Percentiles rank a stretch among this genome's conserved stretches.
phyloP scores from a whole-genome alignment of 2,329 filamentous ascomycete species.

The Calonectria honghensis region DNA sequence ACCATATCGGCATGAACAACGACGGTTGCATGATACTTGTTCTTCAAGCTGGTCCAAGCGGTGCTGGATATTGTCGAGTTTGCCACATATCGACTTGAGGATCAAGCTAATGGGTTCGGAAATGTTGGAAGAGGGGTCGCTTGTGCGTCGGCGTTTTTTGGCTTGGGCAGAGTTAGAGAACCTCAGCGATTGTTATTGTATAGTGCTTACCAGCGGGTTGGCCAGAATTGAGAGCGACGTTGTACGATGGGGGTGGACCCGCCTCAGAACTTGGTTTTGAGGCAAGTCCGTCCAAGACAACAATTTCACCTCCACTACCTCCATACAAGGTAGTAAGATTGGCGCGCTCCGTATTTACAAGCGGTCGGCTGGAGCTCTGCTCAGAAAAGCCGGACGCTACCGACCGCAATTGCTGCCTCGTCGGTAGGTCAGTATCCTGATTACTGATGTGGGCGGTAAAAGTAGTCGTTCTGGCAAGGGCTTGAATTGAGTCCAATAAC shows the following conservation, averaged over 20 bases:
- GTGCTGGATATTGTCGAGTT: neutral
- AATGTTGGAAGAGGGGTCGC: neutral
- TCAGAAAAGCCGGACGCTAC: conserved; percentile 1
- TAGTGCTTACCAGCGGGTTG: neutral
- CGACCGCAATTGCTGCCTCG: neutral
- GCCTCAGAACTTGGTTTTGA: neutral
- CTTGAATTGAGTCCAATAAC: neutral
- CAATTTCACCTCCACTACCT: conserved; percentile 5
- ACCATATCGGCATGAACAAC: neutral
- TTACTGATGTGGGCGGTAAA: conserved; percentile 5
- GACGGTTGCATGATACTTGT: neutral
- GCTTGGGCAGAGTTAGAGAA: neutral
- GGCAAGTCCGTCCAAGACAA: neutral
- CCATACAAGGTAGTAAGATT: conserved; percentile 18
- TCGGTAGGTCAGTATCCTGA: neutral
- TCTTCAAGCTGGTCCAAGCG: conserved; percentile 6
- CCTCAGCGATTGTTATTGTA: neutral
- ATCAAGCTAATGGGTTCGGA: neutral
- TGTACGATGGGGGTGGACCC: conserved; percentile 3
- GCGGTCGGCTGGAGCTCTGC: neutral
- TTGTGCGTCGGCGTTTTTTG: conserved; percentile 10
- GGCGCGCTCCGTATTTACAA: neutral
- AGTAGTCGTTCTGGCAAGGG: conserved; percentile 1
- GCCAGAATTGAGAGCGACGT: neutral
- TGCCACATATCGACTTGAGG: neutral